Evolutionary conservation across 1,284 basidiomycete genomes (phyloP), one percentile per base, ranked within the genome.

Genomic region (Stereum hirsutum): DNA sequence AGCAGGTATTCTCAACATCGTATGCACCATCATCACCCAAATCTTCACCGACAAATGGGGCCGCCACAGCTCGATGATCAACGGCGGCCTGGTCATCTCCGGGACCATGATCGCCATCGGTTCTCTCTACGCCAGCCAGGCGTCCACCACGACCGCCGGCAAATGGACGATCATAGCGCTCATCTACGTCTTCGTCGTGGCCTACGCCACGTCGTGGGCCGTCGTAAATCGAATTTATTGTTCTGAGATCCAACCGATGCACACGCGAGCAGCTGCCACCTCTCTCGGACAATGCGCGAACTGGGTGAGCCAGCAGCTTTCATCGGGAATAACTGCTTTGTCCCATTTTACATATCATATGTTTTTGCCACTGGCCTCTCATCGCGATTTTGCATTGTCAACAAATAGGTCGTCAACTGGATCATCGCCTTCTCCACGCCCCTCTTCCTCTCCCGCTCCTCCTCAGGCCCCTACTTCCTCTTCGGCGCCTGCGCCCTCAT

Each of bases 391-490:
- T 8, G 17, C 26, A 25, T 12, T 24, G 24, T 44, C 11, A 30
- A 20, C 12, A 25, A 12, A 2, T 34, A 62, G 61, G 54, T 60
- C n/a, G 58, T 70, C 15, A 74, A 74, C 54, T 70, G 66, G 48
- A 46, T 59, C 28, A 64, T 74, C 37, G 69, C 71, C 6, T 60
- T 69, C 50, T 61, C 69, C 6, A 69, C 70, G 2, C 70, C 70
- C 7, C 55, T 69, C 12, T 74, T 74, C 58, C 63, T 75, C 31
- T 58, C 62, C 2, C 52, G 57, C 27, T 69, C 65, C 4, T 59
- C 61, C 5, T 71, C 59, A 1, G 70, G 67, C 2, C 68, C 70
- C 1, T 75, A 75, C 52, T 74, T 74, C 52, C 54, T 72, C 44
- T 75, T 72, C 41, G 65, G 67, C 30, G 53, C 52, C 20, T 66